phyloP scores from a whole-genome alignment of 225 moss, liverwort and hornwort genomes.

The Marchantia paleacea region DNA sequence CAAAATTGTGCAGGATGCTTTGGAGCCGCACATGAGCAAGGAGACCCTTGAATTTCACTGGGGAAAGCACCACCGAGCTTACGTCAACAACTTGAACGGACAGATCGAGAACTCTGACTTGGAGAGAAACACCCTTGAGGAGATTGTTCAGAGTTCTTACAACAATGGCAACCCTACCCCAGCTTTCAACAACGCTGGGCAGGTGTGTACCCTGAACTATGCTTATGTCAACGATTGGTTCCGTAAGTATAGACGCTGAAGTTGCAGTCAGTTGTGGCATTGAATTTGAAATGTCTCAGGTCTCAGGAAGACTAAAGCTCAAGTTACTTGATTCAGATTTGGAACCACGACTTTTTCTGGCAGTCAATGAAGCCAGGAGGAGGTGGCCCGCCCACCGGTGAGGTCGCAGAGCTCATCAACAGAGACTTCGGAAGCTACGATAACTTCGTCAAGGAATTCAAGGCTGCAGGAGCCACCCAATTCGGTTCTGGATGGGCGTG shows the following conservation, averaged over 20 bases:
- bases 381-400: constrained; percentile 55
- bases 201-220: constrained; percentile 31
- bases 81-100: constrained; percentile 76
- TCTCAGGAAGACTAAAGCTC: not conserved
- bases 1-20: constrained; percentile 49
- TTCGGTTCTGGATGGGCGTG: constrained; percentile 99
- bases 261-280: too few species aligned
- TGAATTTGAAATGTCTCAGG: too few species aligned
- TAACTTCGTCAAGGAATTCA: constrained; percentile 60
- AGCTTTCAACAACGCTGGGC: constrained; percentile 83
- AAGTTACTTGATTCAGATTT: constrained; percentile 40
- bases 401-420: constrained; percentile 60
- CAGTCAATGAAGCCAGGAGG: constrained; percentile 69
- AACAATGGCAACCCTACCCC: constrained; percentile 87
- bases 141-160: constrained; percentile 69
- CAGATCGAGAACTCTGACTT: constrained; percentile 68
- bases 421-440: constrained; percentile 72
- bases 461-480: constrained; percentile 61
- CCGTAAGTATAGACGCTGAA: too few species aligned
- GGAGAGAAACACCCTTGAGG: constrained; percentile 62
- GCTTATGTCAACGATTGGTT: too few species aligned
- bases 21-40: constrained; percentile 93
- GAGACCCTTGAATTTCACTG: constrained; percentile 80
- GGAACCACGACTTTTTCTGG: constrained; percentile 99
- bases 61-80: constrained; percentile 79